phyloP scores from a whole-genome alignment of 2,329 filamentous ascomycete genomes.

The Monosporascus sp. region DNA sequence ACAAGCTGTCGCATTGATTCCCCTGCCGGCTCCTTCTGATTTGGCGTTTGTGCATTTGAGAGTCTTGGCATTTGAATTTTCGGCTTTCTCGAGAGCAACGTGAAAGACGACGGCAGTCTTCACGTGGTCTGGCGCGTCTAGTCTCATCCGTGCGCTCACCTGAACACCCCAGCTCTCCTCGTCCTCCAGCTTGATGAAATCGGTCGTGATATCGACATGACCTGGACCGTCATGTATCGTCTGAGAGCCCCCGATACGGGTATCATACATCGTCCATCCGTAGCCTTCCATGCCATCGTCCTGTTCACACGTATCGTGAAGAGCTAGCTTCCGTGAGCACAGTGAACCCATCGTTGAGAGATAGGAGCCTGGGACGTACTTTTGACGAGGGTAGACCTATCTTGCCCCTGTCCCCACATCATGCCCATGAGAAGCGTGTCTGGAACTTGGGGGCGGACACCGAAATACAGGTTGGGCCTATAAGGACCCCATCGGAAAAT shows the following conservation, averaged over 20 bases:
- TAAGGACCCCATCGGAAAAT: conserved; percentile 74
- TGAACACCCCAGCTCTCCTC: conserved; percentile 61
- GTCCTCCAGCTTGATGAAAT: conserved; percentile 65
- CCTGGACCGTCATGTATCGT: conserved; percentile 63
- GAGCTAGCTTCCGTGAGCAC: conserved; percentile 35
- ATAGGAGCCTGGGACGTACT: not conserved
- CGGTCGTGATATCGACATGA: conserved; percentile 62
- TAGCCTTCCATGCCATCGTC: conserved; percentile 65
- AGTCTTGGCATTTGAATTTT: conserved; percentile 23
- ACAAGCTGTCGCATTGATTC: conserved; percentile 50
- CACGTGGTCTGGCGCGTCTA: conserved; percentile 48
- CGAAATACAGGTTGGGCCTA: conserved; percentile 86
- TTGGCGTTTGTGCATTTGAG: not conserved
- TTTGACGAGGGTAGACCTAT: not conserved
- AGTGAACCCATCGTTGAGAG: not conserved
- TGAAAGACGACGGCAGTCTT: conserved; percentile 60
- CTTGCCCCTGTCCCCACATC: conserved; percentile 66
- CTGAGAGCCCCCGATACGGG: conserved; percentile 59
- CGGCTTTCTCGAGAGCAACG: conserved; percentile 55
- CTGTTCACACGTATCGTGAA: conserved; percentile 67
- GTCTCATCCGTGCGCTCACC: conserved; percentile 56
- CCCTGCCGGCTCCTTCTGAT: conserved; percentile 8
- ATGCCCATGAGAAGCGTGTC: conserved; percentile 76
- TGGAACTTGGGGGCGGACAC: conserved; percentile 71
- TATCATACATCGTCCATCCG: conserved; percentile 67